phyloP scores from a whole-genome alignment of 2,329 filamentous ascomycete species.

The Ophiosphaerella herpotricha region DNA sequence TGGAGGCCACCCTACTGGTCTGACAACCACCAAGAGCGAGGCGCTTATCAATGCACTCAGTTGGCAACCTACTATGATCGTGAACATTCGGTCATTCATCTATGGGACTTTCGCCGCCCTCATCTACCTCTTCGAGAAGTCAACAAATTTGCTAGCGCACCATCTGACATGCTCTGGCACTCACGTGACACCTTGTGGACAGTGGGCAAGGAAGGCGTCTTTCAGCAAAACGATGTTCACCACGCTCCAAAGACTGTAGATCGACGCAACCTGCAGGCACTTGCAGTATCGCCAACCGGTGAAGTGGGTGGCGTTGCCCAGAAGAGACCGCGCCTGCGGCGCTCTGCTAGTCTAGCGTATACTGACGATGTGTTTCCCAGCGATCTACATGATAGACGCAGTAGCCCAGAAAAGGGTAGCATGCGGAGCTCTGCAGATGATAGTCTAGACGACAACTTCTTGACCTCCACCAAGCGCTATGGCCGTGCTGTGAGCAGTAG shows the following conservation, averaged over 20 bases:
- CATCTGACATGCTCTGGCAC: slow-evolving; percentile 66
- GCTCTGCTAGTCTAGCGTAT: slow-evolving; percentile 49
- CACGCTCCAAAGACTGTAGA: slow-evolving; percentile 64
- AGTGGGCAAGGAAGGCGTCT: slow-evolving; percentile 64
- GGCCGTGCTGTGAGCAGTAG: slow-evolving; percentile 52
- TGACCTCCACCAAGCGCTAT: slow-evolving; percentile 55
- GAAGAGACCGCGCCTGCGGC: slow-evolving; percentile 52
- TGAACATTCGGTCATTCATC: slow-evolving; percentile 63
- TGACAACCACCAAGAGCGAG: slow-evolving; percentile 55
- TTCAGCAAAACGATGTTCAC: slow-evolving; percentile 66
- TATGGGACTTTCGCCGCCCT: slow-evolving; percentile 68
- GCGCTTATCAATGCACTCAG: slow-evolving; percentile 64
- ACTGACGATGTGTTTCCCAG: slow-evolving; percentile 44
- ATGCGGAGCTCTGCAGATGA: slow-evolving; percentile 61
- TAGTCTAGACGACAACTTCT: slow-evolving; percentile 59
- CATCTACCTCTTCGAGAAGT: slow-evolving; percentile 66
- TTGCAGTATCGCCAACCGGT: slow-evolving; percentile 62
- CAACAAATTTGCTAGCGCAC: slow-evolving; percentile 58
- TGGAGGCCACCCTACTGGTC: slow-evolving; percentile 66
- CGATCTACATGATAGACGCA: slow-evolving; percentile 50
- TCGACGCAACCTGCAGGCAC: slow-evolving; percentile 60
- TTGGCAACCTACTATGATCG: slow-evolving; percentile 66
- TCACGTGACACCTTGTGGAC: slow-evolving; percentile 69
- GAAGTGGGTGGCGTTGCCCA: slow-evolving; percentile 61
- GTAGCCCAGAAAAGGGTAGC: slow-evolving; percentile 53